Evolutionary conservation across 257 asterid species (phyloP).

Genomic region (Solanum rostratum): DNA sequence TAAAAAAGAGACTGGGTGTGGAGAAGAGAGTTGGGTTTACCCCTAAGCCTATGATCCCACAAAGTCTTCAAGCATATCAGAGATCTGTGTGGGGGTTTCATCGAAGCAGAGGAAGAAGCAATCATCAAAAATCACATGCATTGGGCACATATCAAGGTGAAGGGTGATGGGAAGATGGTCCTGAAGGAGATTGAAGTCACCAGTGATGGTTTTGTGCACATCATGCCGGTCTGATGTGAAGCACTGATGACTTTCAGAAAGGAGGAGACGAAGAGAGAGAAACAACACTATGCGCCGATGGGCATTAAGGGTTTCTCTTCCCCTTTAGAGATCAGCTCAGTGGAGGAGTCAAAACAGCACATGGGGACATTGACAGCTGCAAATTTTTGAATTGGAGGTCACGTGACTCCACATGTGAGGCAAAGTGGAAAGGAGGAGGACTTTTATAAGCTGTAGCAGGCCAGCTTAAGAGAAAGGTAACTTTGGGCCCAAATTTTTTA

Average conservation of each 20-base stretch:
- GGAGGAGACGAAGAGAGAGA: neutral
- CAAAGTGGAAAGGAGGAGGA: neutral
- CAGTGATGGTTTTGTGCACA: neutral
- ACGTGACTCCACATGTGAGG: neutral
- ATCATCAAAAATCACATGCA: neutral
- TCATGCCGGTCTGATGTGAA: neutral
- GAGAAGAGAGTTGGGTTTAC: neutral
- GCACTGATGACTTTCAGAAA: neutral
- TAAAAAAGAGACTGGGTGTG: neutral
- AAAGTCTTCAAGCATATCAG: neutral
- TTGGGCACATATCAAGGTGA: neutral
- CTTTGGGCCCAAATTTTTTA: neutral
- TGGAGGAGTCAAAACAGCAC: neutral
- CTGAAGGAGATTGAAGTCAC: neutral
- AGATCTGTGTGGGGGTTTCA: neutral
- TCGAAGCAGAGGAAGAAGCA: neutral
- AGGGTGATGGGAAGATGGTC: neutral
- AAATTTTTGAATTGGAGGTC: neutral
- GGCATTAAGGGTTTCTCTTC: neutral
- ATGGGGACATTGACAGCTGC: neutral
- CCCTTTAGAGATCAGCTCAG: neutral
- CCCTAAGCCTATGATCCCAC: neutral
- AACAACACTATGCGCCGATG: neutral
- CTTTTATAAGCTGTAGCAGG: neutral
- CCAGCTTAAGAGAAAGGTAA: neutral